phyloP scores from a whole-genome alignment of 148 eudicot species.

The Salicornia ramosissima region DNA sequence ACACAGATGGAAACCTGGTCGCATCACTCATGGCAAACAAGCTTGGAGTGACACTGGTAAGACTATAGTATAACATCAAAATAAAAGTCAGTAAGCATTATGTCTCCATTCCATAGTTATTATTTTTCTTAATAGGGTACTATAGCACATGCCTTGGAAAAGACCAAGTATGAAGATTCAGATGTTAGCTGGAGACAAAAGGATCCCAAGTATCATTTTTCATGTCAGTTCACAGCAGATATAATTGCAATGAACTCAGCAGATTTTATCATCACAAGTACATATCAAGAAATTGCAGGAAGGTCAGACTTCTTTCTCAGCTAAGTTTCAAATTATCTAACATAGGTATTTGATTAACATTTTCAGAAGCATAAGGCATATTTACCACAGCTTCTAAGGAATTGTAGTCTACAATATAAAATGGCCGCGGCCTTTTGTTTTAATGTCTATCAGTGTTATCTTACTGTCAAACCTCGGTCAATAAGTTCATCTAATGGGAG shows the following conservation, averaged over 20 bases:
- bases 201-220: constrained; percentile 83
- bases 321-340: not conserved
- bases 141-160: constrained; percentile 95
- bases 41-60: constrained; percentile 83
- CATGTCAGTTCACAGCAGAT: constrained; percentile 95
- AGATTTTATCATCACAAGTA: constrained; percentile 93
- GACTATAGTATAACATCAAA: constrained; percentile 2
- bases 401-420: not conserved
- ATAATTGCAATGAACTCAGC: constrained; percentile 87
- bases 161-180: constrained; percentile 95
- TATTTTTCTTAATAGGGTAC: constrained; percentile 50
- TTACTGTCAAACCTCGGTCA: not conserved
- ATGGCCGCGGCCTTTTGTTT: not conserved
- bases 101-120: constrained; percentile 7
- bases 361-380: not conserved
- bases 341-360: not conserved
- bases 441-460: not conserved
- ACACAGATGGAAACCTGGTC: constrained; percentile 90
- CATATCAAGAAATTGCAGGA: constrained; percentile 97
- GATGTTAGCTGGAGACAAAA: constrained; percentile 82
- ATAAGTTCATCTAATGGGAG: no score
- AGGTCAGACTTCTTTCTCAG: constrained; percentile 38
- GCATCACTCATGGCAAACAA: constrained; percentile 91
- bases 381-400: not conserved
- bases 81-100: not conserved